Evolutionary conservation across 192 early-diverging fungal species (phyloP).

Genomic region (Chytriomyces sp.): DNA sequence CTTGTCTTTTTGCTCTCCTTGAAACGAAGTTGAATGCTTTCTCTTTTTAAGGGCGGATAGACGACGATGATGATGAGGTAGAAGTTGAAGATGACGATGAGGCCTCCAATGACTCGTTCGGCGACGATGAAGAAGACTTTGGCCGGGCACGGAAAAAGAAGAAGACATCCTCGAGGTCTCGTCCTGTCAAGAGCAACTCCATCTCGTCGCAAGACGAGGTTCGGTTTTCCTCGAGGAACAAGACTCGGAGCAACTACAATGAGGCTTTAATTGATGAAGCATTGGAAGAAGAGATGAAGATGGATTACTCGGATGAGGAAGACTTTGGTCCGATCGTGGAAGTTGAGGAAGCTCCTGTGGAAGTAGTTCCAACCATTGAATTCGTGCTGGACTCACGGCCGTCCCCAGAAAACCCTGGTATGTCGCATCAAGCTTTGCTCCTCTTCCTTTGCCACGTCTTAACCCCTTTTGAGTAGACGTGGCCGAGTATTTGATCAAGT

Average conservation of each 20-base stretch:
- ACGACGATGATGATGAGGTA: slow-evolving; percentile 22
- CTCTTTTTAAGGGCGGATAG: background rate
- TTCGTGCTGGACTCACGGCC: slow-evolving; percentile 23
- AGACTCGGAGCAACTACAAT: slow-evolving; percentile 26
- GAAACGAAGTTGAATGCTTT: background rate
- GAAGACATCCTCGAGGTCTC: slow-evolving; percentile 13
- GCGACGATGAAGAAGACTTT: slow-evolving; percentile 29
- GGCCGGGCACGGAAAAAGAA: slow-evolving; percentile 38
- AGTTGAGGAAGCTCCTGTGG: slow-evolving; percentile 12
- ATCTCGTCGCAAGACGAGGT: slow-evolving; percentile 43
- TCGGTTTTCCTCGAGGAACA: slow-evolving; percentile 20
- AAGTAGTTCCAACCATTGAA: slow-evolving; percentile 32
- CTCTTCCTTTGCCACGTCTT: background rate
- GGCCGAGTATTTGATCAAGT: slow-evolving; percentile 89
- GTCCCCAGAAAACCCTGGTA: slow-evolving; percentile 18
- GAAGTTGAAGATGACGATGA: slow-evolving; percentile 17
- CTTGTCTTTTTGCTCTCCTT: background rate
- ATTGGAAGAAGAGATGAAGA: slow-evolving; percentile 33
- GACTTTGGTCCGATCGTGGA: slow-evolving; percentile 19
- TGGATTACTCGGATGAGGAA: slow-evolving; percentile 31
- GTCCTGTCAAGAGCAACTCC: slow-evolving; percentile 7
- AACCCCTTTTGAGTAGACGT: background rate
- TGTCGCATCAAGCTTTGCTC: background rate
- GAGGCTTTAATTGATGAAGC: slow-evolving; percentile 24
- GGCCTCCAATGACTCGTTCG: background rate